These are phyloP conservation scores for Dryadomyces quercivorus DNA, from an alignment of 2,329 filamentous ascomycete genomes.

Conservation along the genomic window DNA sequence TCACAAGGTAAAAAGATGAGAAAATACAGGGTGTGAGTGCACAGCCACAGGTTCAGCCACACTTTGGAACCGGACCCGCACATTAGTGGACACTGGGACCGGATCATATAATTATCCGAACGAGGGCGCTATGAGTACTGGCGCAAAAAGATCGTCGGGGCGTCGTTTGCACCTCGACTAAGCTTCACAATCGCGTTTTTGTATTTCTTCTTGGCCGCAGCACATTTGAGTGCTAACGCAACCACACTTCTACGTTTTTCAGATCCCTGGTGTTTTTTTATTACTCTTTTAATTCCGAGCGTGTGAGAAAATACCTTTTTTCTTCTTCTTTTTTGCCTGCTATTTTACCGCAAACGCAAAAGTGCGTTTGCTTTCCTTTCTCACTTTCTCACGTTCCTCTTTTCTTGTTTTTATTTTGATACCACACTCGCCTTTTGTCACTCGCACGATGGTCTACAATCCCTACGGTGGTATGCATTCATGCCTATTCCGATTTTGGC, in stretches of 20 bases:
- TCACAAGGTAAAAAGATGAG: too few species aligned
- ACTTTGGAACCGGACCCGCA: too few species aligned
- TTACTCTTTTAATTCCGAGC: neutral
- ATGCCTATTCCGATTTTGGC: neutral
- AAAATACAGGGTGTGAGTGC: too few species aligned
- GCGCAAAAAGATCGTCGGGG: neutral
- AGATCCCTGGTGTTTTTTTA: neutral
- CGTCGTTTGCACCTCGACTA: neutral
- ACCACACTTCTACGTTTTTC: neutral
- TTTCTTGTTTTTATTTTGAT: neutral
- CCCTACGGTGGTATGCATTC: constrained; percentile 39
- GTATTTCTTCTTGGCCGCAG: neutral
- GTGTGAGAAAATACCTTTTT: neutral
- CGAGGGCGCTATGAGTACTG: constrained; percentile 1
- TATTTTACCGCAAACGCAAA: neutral
- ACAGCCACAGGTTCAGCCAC: too few species aligned
- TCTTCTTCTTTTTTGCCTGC: neutral
- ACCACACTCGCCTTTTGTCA: neutral
- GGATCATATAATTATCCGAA: constrained; percentile 5
- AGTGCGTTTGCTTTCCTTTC: neutral
- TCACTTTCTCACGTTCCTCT: neutral
- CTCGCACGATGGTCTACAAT: constrained; percentile 42
- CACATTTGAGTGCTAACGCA: too few species aligned
- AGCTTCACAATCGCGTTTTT: neutral
- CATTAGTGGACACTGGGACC: too few species aligned